Evolutionary conservation across 352 stramenopile species (phyloP).

Genomic region (Globisporangium paroecandrum): DNA sequence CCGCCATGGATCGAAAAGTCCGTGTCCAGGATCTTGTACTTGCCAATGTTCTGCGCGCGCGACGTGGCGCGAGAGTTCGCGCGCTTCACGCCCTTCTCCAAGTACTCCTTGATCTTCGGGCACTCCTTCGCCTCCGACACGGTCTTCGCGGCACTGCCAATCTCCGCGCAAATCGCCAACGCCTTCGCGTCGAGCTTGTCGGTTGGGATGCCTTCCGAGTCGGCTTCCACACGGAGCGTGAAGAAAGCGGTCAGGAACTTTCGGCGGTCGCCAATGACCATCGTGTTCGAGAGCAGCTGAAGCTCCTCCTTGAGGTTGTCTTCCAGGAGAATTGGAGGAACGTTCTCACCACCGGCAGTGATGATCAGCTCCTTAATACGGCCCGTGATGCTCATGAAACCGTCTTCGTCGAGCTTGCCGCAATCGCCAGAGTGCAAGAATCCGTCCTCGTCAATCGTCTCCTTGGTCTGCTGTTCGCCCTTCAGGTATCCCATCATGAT

Average conservation of each 20-base stretch:
- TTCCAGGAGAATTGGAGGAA: slow-evolving; percentile 91
- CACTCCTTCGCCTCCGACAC: slow-evolving; percentile 61
- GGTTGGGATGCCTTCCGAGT: slow-evolving; percentile 79
- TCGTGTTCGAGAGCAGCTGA: slow-evolving; percentile 84
- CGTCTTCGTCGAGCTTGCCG: slow-evolving; percentile 84
- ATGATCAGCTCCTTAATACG: slow-evolving; percentile 96
- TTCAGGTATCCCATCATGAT: slow-evolving; percentile 90
- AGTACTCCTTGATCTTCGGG: slow-evolving; percentile 76
- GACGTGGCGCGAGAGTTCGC: slow-evolving; percentile 73
- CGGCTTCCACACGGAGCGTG: slow-evolving; percentile 78
- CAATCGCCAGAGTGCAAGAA: slow-evolving; percentile 94
- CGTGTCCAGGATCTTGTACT: slow-evolving; percentile 83
- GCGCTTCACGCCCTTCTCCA: slow-evolving; percentile 74
- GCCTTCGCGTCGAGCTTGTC: slow-evolving; percentile 76
- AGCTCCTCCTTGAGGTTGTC: slow-evolving; percentile 90
- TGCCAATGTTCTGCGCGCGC: slow-evolving; percentile 80
- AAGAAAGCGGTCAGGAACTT: slow-evolving; percentile 92
- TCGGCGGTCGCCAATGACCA: slow-evolving; percentile 91
- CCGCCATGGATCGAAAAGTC: slow-evolving; percentile 90
- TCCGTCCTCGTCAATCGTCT: slow-evolving; percentile 90
- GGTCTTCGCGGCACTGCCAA: slow-evolving; percentile 68
- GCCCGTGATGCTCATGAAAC: slow-evolving; percentile 95
- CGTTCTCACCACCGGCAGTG: slow-evolving; percentile 95
- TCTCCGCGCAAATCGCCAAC: slow-evolving; percentile 51
- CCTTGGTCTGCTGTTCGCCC: slow-evolving; percentile 71